Evolutionary conservation across 1,139 yeast genomes (phyloP).

Genomic region (Candida dubliniensis): DNA sequence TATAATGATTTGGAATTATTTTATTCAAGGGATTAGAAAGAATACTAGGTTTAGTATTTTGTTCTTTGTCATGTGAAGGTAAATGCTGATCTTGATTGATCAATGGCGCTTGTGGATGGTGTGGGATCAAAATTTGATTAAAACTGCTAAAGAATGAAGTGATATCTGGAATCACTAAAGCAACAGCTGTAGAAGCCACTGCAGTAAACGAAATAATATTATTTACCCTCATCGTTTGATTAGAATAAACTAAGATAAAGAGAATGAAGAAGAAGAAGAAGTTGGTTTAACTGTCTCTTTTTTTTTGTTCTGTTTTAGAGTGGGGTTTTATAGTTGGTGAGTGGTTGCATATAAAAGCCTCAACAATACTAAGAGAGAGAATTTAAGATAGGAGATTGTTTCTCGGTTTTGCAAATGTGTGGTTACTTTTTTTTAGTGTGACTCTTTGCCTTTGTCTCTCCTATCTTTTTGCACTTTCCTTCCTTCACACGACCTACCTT

Average conservation of each 20-base stretch:
- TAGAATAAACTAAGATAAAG: not conserved
- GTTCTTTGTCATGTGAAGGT: not conserved
- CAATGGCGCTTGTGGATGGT: slow-evolving; percentile 6
- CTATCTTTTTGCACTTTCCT: too few species aligned
- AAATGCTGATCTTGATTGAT: slow-evolving; percentile 1
- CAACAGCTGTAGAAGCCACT: slow-evolving; percentile 3
- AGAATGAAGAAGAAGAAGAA: not conserved
- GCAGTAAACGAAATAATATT: slow-evolving; percentile 3
- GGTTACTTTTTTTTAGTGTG: not conserved
- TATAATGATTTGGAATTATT: slow-evolving; percentile 52
- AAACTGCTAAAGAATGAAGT: slow-evolving; percentile 3
- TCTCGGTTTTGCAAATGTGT: not conserved
- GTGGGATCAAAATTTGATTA: slow-evolving; percentile 5
- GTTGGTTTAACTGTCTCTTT: not conserved
- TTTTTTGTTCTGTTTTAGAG: not conserved
- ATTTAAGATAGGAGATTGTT: too few species aligned
- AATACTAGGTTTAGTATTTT: not conserved
- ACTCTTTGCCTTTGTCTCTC: too few species aligned
- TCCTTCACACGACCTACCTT: too few species aligned
- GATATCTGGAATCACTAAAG: slow-evolving; percentile 9
- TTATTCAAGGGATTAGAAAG: slow-evolving; percentile 11
- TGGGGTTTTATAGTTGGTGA: not conserved
- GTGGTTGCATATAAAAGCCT: not conserved
- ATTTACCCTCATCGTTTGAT: not conserved
- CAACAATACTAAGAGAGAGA: not conserved